Conservation (phyloP, 257 asterid species). For the Perilla frutescens region DNA sequence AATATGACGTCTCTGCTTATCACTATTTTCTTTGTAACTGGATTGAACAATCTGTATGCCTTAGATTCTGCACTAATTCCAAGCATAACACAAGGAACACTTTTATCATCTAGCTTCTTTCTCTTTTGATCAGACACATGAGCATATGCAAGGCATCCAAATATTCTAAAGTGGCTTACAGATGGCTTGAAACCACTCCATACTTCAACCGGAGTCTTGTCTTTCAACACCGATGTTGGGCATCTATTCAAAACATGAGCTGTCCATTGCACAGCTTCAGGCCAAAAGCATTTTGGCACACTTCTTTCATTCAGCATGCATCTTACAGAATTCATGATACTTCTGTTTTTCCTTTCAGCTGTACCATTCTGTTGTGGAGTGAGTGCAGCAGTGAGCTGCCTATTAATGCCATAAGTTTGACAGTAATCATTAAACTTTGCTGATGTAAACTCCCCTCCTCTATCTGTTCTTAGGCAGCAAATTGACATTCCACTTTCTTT, state of each 20-base stretch:
- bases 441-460: too few relatives aligned
- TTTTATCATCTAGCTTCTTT: background rate
- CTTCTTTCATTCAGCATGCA: background rate
- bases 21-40: background rate
- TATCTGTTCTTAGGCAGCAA: too few relatives aligned
- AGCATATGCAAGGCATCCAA: background rate
- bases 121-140: background rate
- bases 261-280: constrained; percentile 14
- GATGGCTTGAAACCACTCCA: constrained; percentile 13
- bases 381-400: background rate
- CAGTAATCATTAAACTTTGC: too few relatives aligned
- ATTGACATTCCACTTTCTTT: background rate
- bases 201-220: background rate
- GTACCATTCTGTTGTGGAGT: constrained; percentile 16
- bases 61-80: background rate
- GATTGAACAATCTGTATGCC: background rate
- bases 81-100: background rate
- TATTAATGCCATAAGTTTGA: background rate
- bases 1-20: background rate
- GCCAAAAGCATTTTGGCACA: constrained; percentile 16
- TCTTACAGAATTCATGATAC: constrained; percentile 18
- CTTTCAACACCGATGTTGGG: background rate
- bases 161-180: constrained; percentile 12
- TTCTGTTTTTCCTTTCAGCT: background rate
- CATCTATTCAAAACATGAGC: constrained; percentile 14